Evolutionary conservation across 352 stramenopile genomes (phyloP).

Genomic region (Phytophthora tentaculata): DNA sequence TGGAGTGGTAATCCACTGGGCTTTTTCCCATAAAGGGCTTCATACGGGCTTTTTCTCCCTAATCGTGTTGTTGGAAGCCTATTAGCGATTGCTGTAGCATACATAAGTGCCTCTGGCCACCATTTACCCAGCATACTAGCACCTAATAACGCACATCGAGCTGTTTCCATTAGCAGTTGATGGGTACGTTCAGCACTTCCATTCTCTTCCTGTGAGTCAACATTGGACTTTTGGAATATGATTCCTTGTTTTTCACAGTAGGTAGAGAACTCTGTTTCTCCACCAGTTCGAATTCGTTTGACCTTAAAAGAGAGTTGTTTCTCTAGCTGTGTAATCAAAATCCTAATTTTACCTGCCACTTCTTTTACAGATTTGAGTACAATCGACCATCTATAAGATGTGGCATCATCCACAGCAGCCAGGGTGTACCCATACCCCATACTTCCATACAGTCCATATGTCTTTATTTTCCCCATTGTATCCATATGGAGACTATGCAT

Average conservation of each 20-base stretch:
- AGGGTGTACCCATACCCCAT: conserved; percentile 8
- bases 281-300: too few relatives aligned
- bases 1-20: too few relatives aligned
- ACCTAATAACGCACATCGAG: too few relatives aligned
- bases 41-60: too few relatives aligned
- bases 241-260: too few relatives aligned
- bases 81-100: not conserved
- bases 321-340: not conserved
- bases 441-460: conserved; percentile 5
- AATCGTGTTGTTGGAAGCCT: too few relatives aligned
- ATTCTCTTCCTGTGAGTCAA: not conserved
- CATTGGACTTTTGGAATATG: not conserved
- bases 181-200: not conserved
- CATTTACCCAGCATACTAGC: too few relatives aligned
- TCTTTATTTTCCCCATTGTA: conserved; percentile 3
- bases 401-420: conserved; percentile 7
- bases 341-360: not conserved
- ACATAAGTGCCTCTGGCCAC: too few relatives aligned
- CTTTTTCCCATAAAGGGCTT: too few relatives aligned
- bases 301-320: not conserved
- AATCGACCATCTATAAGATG: conserved; percentile 14
- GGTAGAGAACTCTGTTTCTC: too few relatives aligned
- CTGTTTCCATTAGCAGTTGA: too few relatives aligned
- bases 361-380: not conserved
- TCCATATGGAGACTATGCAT: conserved; percentile 22